phyloP scores from a whole-genome alignment of 2,329 filamentous ascomycete species.

The Sarocladiaceae sp. region DNA sequence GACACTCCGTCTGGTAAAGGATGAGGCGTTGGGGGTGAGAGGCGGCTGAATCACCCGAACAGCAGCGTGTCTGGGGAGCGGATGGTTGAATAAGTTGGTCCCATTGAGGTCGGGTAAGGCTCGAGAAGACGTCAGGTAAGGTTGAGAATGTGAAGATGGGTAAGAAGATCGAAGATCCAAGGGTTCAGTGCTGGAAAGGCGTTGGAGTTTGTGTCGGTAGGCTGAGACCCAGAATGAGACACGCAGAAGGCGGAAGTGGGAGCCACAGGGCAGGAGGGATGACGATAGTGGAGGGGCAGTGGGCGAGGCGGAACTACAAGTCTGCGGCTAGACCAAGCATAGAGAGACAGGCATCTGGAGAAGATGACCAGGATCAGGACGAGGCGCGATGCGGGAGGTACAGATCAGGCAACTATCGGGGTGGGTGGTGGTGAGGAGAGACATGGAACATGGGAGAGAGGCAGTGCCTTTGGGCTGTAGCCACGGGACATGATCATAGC shows the following conservation, averaged over 20 bases:
- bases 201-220: no score
- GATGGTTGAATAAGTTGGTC: not conserved
- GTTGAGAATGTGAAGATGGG: not conserved
- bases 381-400: no score
- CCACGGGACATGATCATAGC: not conserved
- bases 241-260: no score
- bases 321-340: not conserved
- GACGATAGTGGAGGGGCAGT: not conserved
- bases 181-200: no score
- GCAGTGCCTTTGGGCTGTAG: slow-evolving; percentile 9
- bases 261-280: no score
- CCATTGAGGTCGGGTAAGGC: not conserved
- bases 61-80: not conserved
- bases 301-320: no score
- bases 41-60: not conserved
- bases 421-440: not conserved
- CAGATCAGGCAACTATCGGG: slow-evolving; percentile 7
- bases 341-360: not conserved
- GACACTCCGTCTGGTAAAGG: no score
- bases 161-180: no score
- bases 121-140: not conserved
- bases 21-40: no score
- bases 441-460: not conserved
- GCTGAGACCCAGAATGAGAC: not conserved
- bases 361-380: no score